Percentiles rank a stretch among this genome's conserved stretches.
Evolutionary conservation across 768 basidiomycete species (phyloP).

Genomic region (Rossbeevera mucosa): DNA sequence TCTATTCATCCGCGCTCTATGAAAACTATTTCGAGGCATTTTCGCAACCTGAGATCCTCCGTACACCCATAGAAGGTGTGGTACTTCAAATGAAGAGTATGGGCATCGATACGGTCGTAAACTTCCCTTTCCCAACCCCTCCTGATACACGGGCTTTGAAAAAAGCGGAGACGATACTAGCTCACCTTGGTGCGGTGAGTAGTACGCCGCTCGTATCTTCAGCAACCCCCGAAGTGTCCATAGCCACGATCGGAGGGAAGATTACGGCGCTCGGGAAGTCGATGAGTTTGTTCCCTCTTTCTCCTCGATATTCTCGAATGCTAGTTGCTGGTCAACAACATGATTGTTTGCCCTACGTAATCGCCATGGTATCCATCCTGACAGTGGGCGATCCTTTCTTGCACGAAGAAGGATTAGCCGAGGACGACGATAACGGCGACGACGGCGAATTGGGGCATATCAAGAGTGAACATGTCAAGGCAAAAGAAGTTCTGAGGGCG

Average conservation of each 20-base stretch:
- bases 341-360: slow-evolving; percentile 86
- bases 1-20: slow-evolving; percentile 93
- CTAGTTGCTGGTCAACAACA: slow-evolving; percentile 82
- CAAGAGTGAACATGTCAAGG: slow-evolving; percentile 42
- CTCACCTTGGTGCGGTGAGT: slow-evolving; percentile 77
- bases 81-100: slow-evolving; percentile 99
- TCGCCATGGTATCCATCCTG: slow-evolving; percentile 84
- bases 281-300: slow-evolving; percentile 92
- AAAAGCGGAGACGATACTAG: slow-evolving; percentile 78
- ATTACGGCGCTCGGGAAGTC: slow-evolving; percentile 88
- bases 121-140: slow-evolving; percentile 98
- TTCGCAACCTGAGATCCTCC: slow-evolving; percentile 85
- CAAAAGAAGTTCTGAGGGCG: slow-evolving; percentile 54
- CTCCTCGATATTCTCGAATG: slow-evolving; percentile 95
- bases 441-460: slow-evolving; percentile 42
- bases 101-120: slow-evolving; percentile 94
- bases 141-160: slow-evolving; percentile 73
- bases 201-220: slow-evolving; percentile 25
- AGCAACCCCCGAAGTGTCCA: slow-evolving; percentile 5
- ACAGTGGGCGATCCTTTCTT: slow-evolving; percentile 96
- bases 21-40: slow-evolving; percentile 90
- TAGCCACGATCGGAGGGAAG: slow-evolving; percentile 43
- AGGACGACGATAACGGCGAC: slow-evolving; percentile 35
- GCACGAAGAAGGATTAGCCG: slow-evolving; percentile 64
- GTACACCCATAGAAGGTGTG: slow-evolving; percentile 95